Conservation (phyloP, 2,329 filamentous ascomycete species). For the Phaeosphaeria sp. region DNA sequence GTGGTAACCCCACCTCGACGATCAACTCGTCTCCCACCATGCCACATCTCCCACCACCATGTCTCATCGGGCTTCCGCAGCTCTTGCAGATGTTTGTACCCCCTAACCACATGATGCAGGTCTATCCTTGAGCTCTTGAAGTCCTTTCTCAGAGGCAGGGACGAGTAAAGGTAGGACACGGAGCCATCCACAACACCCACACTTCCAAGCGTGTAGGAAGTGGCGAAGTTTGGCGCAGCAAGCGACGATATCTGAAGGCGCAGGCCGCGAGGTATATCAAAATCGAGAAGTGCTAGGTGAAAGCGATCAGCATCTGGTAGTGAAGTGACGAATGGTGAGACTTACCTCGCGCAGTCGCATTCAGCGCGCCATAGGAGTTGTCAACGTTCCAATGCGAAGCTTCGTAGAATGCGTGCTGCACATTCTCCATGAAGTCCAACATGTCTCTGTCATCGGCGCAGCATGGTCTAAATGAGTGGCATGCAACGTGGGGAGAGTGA, state of each 20-base stretch:
- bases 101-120: conserved; percentile 77
- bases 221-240: conserved; percentile 90
- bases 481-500: conserved; percentile 9
- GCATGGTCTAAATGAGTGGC: conserved; percentile 22
- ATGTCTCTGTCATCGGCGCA: conserved; percentile 59
- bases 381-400: conserved; percentile 88
- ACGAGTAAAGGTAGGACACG: conserved; percentile 96
- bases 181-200: conserved; percentile 93
- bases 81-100: conserved; percentile 80
- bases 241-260: conserved; percentile 89
- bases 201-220: conserved; percentile 89
- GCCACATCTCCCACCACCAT: conserved; percentile 63
- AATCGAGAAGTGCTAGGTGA: conserved; percentile 78
- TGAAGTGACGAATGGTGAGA: conserved; percentile 17
- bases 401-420: conserved; percentile 88
- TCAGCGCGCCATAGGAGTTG: conserved; percentile 89
- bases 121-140: conserved; percentile 78
- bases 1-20: conserved; percentile 50
- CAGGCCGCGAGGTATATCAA: conserved; percentile 82
- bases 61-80: conserved; percentile 61
- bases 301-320: conserved; percentile 13
- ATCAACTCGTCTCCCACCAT: conserved; percentile 57
- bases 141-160: conserved; percentile 72
- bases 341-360: conserved; percentile 79
- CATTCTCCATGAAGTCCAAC: conserved; percentile 97